Evolutionary conservation across 148 eudicot genomes (phyloP).

Genomic region (Amaranthus cruentus): DNA sequence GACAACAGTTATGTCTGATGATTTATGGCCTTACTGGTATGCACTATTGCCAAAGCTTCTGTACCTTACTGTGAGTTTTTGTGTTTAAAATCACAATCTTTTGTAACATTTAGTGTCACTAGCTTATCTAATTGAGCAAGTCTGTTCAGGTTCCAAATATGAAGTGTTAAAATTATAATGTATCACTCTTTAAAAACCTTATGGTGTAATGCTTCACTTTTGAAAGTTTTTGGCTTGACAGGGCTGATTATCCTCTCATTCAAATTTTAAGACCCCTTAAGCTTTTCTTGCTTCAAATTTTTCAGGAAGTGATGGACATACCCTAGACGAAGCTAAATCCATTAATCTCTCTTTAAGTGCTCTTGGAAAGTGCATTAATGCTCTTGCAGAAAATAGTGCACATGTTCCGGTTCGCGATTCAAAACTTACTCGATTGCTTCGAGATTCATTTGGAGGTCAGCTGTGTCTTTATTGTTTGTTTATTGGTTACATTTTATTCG

Average conservation of each 20-base stretch:
- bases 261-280: background rate
- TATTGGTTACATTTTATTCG: background rate
- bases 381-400: conserved; percentile 86
- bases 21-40: background rate
- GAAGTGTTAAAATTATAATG: background rate
- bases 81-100: background rate
- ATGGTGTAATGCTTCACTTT: background rate
- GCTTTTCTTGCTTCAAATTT: conserved; percentile 12
- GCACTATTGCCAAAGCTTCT: background rate
- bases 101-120: background rate
- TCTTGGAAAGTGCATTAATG: conserved; percentile 91
- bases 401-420: conserved; percentile 97
- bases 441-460: conserved; percentile 96
- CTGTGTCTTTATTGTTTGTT: background rate
- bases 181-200: background rate
- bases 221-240: conserved; percentile 3
- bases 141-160: background rate
- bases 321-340: conserved; percentile 93
- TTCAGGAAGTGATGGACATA: conserved; percentile 84
- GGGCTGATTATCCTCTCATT: background rate
- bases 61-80: background rate
- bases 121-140: conserved; percentile 2
- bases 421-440: conserved; percentile 89
- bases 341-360: conserved; percentile 93
- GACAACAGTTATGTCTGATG: too few species aligned